Percentiles rank a stretch among this genome's conserved stretches.
Evolutionary conservation across 2,329 filamentous ascomycete genomes (phyloP).

Genomic region (Fusarium irregulare): DNA sequence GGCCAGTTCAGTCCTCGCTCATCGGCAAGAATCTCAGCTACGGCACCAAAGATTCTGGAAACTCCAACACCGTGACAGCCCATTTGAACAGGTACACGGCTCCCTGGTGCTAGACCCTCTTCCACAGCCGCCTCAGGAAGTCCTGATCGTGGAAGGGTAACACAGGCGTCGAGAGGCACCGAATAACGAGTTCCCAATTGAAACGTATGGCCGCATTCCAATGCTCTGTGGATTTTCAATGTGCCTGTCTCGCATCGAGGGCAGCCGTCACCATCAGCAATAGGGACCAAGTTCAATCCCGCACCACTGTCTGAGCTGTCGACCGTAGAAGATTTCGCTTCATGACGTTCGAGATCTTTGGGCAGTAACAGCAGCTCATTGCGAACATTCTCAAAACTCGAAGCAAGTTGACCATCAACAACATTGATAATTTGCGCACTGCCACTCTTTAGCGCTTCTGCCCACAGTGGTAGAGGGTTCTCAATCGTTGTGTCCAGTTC

Average conservation of each 20-base stretch:
- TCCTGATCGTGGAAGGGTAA: constrained; percentile 56
- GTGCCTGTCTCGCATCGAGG: constrained; percentile 73
- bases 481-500: constrained; percentile 79
- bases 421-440: constrained; percentile 49
- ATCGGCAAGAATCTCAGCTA: constrained; percentile 81
- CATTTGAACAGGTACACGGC: constrained; percentile 78
- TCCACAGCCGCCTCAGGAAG: constrained; percentile 17
- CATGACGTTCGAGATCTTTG: constrained; percentile 11
- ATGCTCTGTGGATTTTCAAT: constrained; percentile 75
- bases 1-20: constrained; percentile 87
- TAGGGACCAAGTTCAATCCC: constrained; percentile 70
- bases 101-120: constrained; percentile 37
- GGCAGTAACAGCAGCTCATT: constrained; percentile 45
- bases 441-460: constrained; percentile 47
- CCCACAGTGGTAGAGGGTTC: constrained; percentile 66
- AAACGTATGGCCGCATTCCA: constrained; percentile 96
- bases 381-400: constrained; percentile 41
- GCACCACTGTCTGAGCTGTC: constrained; percentile 52
- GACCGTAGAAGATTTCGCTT: constrained; percentile 38
- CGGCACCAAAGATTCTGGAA: constrained; percentile 87
- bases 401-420: constrained; percentile 49
- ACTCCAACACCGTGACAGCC: constrained; percentile 97
- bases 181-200: constrained; percentile 92
- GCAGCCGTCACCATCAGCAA: constrained; percentile 76
- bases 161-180: constrained; percentile 73